Base-by-base conservation (phyloP, 2,329 filamentous ascomycete genomes). In the Paecilomyces sp. region DNA sequence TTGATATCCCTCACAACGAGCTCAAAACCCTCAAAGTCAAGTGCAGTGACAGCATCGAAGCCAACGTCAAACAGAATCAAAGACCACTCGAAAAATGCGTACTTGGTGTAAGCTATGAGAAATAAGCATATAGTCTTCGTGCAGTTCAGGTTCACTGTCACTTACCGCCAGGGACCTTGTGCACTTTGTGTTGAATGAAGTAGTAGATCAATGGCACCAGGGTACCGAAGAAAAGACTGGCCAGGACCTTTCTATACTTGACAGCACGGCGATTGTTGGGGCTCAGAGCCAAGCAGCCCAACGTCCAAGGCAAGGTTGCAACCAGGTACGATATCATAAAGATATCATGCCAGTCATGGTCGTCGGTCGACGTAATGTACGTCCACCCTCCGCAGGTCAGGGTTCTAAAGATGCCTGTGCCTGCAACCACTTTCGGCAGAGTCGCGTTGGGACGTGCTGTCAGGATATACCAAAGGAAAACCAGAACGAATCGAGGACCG, bases 271-370 rank as follows among this genome's bases (percentile, higher is more conserved):
- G 83, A 72, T 97, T 96, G 59, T 88, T 86, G 11, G 93, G 92
- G 75, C 92, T 97, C 57, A 97, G 79, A 4, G 89, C 86, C 62
- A 97, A 84, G 74, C 93, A 97, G 55, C 94, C 94, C 55, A 91
- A 75, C 1, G 93, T 99, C 94, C 94, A 99, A 1, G 94, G 94
- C 58, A 99, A 81, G 2, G 94, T 97, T 34, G 91, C 89, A 54
- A 99, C 88, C 59, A 99, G 82, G 75, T 99, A 99, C 13, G 92
- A 95, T 67, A 99, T 97, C 94, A 99, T 99, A 74, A 99, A 93
- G 63, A 97, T 93, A 71, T 99, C 94, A 74, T 99, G 94, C 92
- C 92, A 97, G 76, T 96, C 87, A 75, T 99, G 94, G 74, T 97
- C 91, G 73, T 99, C 94, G 52, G 94, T 99, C 63, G 94, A 97